Evolutionary conservation across 177 flowering plant species (phyloP), one percentile per base, ranked within the genome.

Genomic region (Telopea speciosissima): DNA sequence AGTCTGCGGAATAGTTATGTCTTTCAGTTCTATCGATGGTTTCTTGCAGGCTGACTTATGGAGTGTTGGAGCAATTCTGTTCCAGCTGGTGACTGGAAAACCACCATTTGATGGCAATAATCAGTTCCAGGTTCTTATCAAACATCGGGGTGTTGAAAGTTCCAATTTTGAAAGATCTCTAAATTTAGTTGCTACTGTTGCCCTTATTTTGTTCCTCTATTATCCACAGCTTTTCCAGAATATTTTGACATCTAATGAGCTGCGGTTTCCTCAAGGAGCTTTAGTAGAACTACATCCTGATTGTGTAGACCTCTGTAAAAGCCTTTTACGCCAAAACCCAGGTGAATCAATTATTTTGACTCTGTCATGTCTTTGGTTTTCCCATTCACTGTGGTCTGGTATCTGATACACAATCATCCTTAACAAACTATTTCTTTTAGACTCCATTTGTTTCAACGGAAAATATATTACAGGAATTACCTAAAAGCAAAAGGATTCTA

Each of bases 61-160:
- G 94, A 89, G 94, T 79, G 89, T 87, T 26, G 94, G 94, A 60
- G 90, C 88, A 67, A 84, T 89, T 66, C 75, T 88, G 59, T 89
- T 81, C 72, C 90, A 89, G 75, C 82, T 89, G 68, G 84, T 88
- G 62, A 88, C 86, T n/a, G 94, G 94, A 70, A 84, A 72, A 66
- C 87, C 88, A 33, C 94, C 94, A 22, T 89, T 86, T 77, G 73
- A 75, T 68, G 94, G 94, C 40, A 83, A 76, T 72, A 85, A 42
- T 75, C 90, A 81, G 71, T 76, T 77, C 16, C 88, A 89, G 90
- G 94, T 89, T 26, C 23, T 61, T 24, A 60, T 67, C 13, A 49
- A 25, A 22, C 28, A 73, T 63, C n/a, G 26, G 54, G 67, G 72
- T 21, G 22, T 28, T 60, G 23, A 11, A 11, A 9, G 26, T 19